Percentiles rank a stretch among this genome's conserved stretches.
These are phyloP conservation scores for Daedaleopsis sinensis DNA, from an alignment of 768 basidiomycete genomes.

Conservation along the genomic window DNA sequence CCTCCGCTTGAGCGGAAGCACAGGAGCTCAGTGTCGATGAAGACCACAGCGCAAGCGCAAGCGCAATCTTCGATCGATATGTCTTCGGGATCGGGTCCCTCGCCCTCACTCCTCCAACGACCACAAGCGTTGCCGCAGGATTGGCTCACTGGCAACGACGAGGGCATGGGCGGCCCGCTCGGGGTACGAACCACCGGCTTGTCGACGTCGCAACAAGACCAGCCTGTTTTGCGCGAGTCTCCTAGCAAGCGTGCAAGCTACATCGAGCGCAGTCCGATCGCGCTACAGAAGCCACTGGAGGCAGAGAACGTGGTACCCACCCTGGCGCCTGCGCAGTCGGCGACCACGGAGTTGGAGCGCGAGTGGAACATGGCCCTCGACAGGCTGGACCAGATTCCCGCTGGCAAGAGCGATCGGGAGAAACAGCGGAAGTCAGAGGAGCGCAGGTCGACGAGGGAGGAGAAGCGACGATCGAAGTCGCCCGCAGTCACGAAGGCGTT, in stretches of 20 bases:
- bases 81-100: conserved; percentile 12
- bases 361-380: conserved; percentile 18
- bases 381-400: conserved; percentile 12
- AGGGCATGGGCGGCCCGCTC: conserved; percentile 31
- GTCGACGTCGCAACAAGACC: conserved; percentile 21
- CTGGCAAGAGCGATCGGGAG: conserved; percentile 14
- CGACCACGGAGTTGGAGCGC: conserved; percentile 15
- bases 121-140: conserved; percentile 43
- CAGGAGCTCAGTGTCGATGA: conserved; percentile 50
- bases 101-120: conserved; percentile 29
- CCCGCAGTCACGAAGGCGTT: conserved; percentile 20
- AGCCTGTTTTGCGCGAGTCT: conserved; percentile 65
- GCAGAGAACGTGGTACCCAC: conserved; percentile 24
- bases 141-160: conserved; percentile 77
- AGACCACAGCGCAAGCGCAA: conserved; percentile 28
- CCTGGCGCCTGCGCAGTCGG: background rate
- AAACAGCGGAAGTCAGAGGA: conserved; percentile 13
- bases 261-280: conserved; percentile 49
- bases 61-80: conserved; percentile 16
- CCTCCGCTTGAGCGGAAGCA: conserved; percentile 55
- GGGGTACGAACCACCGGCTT: conserved; percentile 21
- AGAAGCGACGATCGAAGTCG: conserved; percentile 7
- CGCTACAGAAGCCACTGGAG: conserved; percentile 33
- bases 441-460: conserved; percentile 12
- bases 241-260: conserved; percentile 75